Conservation (phyloP, 768 basidiomycete species). For the Mycena rosella region DNA sequence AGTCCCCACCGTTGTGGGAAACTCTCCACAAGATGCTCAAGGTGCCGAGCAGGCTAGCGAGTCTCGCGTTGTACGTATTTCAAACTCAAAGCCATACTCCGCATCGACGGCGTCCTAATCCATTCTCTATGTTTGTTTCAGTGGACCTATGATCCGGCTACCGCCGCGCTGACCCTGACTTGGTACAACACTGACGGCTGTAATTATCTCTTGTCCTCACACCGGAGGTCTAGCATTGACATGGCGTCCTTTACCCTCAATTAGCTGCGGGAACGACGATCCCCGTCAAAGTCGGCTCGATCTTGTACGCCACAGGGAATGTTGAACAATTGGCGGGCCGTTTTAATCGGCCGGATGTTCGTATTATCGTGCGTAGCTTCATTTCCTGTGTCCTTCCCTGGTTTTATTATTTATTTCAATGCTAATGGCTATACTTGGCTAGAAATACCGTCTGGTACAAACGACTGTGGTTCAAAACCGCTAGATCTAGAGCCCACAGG, state of each 20-base stretch:
- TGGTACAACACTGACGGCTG: too few relatives aligned
- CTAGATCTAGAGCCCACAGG: too few relatives aligned
- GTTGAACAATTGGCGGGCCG: background rate
- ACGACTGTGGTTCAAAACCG: too few relatives aligned
- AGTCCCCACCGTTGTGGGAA: background rate
- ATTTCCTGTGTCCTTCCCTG: background rate
- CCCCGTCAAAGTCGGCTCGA: background rate
- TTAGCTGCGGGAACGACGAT: background rate
- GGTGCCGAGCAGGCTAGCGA: background rate
- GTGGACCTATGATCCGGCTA: too few relatives aligned
- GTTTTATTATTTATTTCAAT: too few relatives aligned
- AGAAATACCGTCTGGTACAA: too few relatives aligned
- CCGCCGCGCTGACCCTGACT: too few relatives aligned
- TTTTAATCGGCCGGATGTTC: background rate
- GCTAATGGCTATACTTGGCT: too few relatives aligned
- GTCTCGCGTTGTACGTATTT: background rate
- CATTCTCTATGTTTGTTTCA: too few relatives aligned
- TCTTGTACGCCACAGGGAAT: background rate
- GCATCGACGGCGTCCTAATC: too few relatives aligned
- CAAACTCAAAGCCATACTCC: background rate
- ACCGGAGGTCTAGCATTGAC: background rate
- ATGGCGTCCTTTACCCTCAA: background rate
- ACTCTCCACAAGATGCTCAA: background rate
- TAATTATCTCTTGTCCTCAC: background rate
- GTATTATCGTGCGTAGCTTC: background rate